Percentiles rank a stretch among this genome's conserved stretches.
These are phyloP conservation scores for Chalciporus sp. DNA, from an alignment of 1,284 basidiomycete genomes.

Conservation along the genomic window DNA sequence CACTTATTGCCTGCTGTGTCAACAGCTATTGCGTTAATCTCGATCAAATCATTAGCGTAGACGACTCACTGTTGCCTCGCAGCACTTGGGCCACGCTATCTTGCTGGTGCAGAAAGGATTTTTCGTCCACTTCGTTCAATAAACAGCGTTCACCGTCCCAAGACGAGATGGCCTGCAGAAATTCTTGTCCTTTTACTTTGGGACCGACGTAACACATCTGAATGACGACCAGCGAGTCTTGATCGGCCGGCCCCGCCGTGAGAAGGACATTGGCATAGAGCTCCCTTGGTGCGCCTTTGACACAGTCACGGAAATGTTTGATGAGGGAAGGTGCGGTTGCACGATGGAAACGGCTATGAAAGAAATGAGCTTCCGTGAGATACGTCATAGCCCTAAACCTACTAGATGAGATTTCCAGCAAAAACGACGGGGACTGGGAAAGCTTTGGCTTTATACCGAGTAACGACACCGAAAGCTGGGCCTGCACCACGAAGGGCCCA, in stretches of 20 bases:
- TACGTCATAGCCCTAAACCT: slow-evolving; percentile 29
- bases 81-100: slow-evolving; percentile 88
- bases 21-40: neutral
- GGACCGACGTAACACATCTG: slow-evolving; percentile 87
- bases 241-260: slow-evolving; percentile 81
- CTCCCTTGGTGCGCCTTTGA: slow-evolving; percentile 84
- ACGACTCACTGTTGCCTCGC: slow-evolving; percentile 66
- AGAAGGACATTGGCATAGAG: slow-evolving; percentile 89
- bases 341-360: slow-evolving; percentile 74
- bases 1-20: slow-evolving; percentile 74
- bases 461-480: slow-evolving; percentile 82
- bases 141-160: slow-evolving; percentile 85
- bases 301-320: slow-evolving; percentile 89
- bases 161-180: slow-evolving; percentile 78
- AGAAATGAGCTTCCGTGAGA: neutral
- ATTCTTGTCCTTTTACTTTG: slow-evolving; percentile 74
- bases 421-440: slow-evolving; percentile 88
- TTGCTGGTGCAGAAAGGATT: slow-evolving; percentile 86
- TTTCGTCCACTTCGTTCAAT: slow-evolving; percentile 87
- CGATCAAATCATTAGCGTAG: neutral
- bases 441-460: slow-evolving; percentile 83
- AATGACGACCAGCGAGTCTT: slow-evolving; percentile 84
- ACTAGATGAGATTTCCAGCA: slow-evolving; percentile 91
- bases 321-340: slow-evolving; percentile 85
- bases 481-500: slow-evolving; percentile 90